phyloP scores from a whole-genome alignment of 345 rosid species.

The Eucalyptus curtisii region DNA sequence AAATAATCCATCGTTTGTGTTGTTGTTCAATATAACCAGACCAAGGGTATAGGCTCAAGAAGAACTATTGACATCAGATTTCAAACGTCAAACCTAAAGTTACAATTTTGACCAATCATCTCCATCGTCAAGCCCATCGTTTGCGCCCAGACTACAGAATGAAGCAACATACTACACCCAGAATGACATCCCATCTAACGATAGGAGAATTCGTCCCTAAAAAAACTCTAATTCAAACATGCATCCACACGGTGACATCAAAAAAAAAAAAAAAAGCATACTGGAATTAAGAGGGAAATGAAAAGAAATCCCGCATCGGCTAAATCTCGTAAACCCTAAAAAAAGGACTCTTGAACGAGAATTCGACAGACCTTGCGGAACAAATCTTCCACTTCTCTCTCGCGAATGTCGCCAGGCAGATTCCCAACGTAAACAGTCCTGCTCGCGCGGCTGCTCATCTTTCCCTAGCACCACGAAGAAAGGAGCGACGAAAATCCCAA shows the following conservation, averaged over 20 bases:
- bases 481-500: neutral
- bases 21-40: neutral
- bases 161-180: neutral
- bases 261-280: neutral
- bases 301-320: neutral
- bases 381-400: constrained; percentile 96
- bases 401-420: constrained; percentile 93
- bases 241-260: neutral
- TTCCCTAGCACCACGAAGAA: neutral
- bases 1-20: neutral
- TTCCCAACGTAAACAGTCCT: constrained; percentile 93
- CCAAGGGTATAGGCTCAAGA: neutral
- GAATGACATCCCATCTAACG: neutral
- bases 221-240: neutral
- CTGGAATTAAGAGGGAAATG: neutral
- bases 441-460: constrained; percentile 81
- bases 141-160: neutral
- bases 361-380: constrained; percentile 59
- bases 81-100: neutral
- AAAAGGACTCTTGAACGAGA: neutral
- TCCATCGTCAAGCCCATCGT: neutral
- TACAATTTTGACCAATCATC: neutral
- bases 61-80: neutral
- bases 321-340: neutral
- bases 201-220: neutral